Base-by-base conservation (phyloP, 306 rosid genomes). In the Ormosia emarginata region DNA sequence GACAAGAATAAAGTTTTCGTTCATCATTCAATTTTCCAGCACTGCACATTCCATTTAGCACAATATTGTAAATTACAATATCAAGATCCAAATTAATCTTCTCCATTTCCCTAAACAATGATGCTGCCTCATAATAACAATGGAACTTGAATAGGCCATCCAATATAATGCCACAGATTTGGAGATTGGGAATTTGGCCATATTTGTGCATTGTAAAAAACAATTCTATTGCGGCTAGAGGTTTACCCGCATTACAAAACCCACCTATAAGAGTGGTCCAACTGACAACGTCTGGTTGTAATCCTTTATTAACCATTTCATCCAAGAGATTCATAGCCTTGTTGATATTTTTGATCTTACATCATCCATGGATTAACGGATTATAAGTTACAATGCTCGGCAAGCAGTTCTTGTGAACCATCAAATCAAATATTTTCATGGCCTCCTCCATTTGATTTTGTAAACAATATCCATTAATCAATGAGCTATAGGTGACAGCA, bases 401-500 rank as follows among this genome's bases (percentile, higher is more conserved):
- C 8, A 52, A 52, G 8, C 57, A 52, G 0, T 5, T 2, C 57
- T 6, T 52, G 18, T 14, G 3, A 52, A 14, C 24, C 57, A 52
- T 52, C 57, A 52, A 11, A 40, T 77, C 50, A 49, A 64, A 50
- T 7, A 77, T 52, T 11, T 34, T 15, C 62, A 64, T 49, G n/a
- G 81, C 50, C 58, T 63, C 52, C 47, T 34, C 5, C 81, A 64
- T 77, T 49, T 64, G 64, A 77, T 64, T 64, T 7, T 6, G 53
- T 3, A 18, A 49, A 64, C 41, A 77, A 64, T 77, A 64, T 6
- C 36, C 81, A 41, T 5, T 39, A 13, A 85, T 59, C 15, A 82
- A 36, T 33, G 74, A 71, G 64, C 0, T 81, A 78, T 33, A 86
- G n/a, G 71, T 82, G 40, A 47, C 59, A 30, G 12, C 56, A 73